A percentile compares a stretch with the other conserved stretches of the same genome.
These are phyloP conservation scores for Litsea cubeba DNA, from an alignment of 164 flowering plant genomes.

Conservation along the genomic window DNA sequence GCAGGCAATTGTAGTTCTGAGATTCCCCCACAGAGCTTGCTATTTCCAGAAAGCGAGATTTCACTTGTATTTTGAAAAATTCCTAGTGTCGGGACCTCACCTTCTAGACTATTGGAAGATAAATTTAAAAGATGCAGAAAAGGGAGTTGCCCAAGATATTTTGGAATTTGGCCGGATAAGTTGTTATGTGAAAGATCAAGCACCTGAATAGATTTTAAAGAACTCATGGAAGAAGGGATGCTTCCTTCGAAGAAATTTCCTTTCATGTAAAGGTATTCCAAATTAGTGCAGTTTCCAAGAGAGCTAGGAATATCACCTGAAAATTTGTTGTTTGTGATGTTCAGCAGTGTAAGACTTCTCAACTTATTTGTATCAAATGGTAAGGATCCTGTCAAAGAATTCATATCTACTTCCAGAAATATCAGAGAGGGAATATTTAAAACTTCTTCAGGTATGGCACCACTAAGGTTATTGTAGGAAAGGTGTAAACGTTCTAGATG, in stretches of 20 bases:
- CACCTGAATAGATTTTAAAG: not conserved
- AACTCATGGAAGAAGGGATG: slow-evolving; percentile 5
- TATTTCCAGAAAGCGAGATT: slow-evolving; percentile 10
- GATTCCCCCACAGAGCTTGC: slow-evolving; percentile 11
- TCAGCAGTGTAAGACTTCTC: slow-evolving; percentile 25
- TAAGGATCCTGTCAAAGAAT: slow-evolving; percentile 40
- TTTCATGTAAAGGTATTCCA: slow-evolving; percentile 5
- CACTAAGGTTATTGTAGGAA: slow-evolving; percentile 15
- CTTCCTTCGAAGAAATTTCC: slow-evolving; percentile 11
- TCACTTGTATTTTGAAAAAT: slow-evolving; percentile 8
- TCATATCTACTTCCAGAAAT: slow-evolving; percentile 35
- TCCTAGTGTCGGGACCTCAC: slow-evolving; percentile 14
- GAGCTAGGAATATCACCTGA: slow-evolving; percentile 16
- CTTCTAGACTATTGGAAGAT: slow-evolving; percentile 19
- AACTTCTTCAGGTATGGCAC: slow-evolving; percentile 12
- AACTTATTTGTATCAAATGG: slow-evolving; percentile 41
- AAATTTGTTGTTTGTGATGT: slow-evolving; percentile 12
- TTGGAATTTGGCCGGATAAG: slow-evolving; percentile 13
- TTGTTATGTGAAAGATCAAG: slow-evolving; percentile 14
- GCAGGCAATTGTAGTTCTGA: not conserved
- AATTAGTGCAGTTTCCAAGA: not conserved
- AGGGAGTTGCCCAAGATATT: not conserved
- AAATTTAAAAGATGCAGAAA: not conserved
- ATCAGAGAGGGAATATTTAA: slow-evolving; percentile 1
- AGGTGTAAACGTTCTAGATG: not conserved